Evolutionary conservation across 805 yeast genomes (phyloP).

Genomic region (Jamesozyma hellenica): DNA sequence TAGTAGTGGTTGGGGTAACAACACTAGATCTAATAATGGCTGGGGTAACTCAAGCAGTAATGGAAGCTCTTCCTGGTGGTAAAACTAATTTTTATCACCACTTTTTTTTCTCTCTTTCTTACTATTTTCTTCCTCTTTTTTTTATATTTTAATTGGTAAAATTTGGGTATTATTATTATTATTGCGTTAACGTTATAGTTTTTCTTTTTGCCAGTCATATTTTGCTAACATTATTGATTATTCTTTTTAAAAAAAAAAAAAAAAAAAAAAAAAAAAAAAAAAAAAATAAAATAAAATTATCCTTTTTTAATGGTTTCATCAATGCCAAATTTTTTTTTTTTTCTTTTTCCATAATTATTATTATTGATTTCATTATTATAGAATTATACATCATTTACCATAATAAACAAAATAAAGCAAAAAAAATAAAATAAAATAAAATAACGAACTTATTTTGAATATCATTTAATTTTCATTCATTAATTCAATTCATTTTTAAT

Average conservation of each 20-base stretch:
- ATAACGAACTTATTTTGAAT: neutral
- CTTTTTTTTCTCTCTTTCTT: neutral
- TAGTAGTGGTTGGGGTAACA: constrained; percentile 15
- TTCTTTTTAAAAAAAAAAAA: no score
- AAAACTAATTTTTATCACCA: neutral
- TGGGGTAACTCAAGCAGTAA: constrained; percentile 23
- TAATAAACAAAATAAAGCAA: neutral
- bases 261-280: no score
- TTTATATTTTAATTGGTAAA: neutral
- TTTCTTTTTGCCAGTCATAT: no score
- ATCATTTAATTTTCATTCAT: neutral
- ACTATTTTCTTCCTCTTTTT: neutral
- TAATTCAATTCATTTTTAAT: neutral
- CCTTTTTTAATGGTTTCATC: no score
- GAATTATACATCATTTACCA: neutral
- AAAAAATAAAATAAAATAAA: neutral
- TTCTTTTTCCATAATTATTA: no score
- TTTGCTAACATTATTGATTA: no score
- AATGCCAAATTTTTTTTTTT: neutral
- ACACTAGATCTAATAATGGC: constrained; percentile 25
- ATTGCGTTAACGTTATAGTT: no score
- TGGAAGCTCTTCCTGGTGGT: constrained; percentile 21
- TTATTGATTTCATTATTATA: neutral
- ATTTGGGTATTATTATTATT: no score
- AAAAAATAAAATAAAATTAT: no score